Base-by-base conservation (phyloP, 768 basidiomycete species). In the Pleurotus salmoneostramineus region DNA sequence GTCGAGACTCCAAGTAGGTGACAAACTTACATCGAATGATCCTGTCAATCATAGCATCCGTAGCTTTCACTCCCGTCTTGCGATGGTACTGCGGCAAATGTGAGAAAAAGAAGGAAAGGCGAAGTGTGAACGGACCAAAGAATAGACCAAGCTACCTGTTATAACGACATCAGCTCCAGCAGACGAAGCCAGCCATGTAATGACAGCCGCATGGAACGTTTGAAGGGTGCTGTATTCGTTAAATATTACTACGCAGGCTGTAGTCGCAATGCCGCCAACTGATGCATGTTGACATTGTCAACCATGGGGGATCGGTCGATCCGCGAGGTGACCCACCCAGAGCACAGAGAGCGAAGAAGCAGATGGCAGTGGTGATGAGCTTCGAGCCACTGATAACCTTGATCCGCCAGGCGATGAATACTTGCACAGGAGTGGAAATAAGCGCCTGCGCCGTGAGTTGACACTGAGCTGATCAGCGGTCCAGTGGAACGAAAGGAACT, bases 331-430 rank as follows among this genome's bases (percentile, higher is more conserved):
- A 47, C 27, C n/a, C 14, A 57, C 56, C 45, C 5, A 57, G 2
- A 6, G 56, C 46, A 57, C 27, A 47, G 8, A 57, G 2, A 35
- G 56, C 27, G 8, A 57, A 47, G 31, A 49, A 32, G 40, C 45
- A 57, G 14, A 57, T 57, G 8, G 44, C 17, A 12, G 45, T 31
- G 32, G 46, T 47, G 5, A 57, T 8, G 15, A 33, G 11, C 17
- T 35, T 47, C 12, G 45, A 34, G 15, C 46, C 32, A 10, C 45
- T 57, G 46, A 57, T 57, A 12, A 48, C 32, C 46, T 34, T 57
- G 56, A 57, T 57, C 6, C 56, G 56, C 56, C 56, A 57, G 27
- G 56, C 56, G n/a, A 57, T 47, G 33, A 57, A 57, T 27, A 49
- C 10, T 35, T 57, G 56, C 8, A 57, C 37, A 14, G 56, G 56